Evolutionary conservation across 352 stramenopile genomes (phyloP), one percentile per base, ranked within the genome.

Genomic region (Phytopythium kandeliae): DNA sequence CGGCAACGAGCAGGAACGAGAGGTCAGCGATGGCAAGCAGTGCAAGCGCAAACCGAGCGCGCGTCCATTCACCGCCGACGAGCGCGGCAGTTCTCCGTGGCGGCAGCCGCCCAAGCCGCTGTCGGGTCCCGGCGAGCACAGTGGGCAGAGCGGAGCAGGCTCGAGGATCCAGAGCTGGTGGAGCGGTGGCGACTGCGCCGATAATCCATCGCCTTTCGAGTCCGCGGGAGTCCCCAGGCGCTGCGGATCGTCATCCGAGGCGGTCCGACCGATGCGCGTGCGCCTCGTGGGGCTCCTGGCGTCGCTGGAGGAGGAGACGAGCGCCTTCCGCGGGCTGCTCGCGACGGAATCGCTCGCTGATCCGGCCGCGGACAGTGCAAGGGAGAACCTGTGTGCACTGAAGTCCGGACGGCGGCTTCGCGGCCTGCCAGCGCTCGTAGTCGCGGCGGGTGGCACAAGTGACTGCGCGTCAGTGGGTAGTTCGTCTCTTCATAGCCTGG

Each of bases 291-390:
- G 74, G 2, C 58, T 91, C 10, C 60, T 88, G 25, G 79, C 66
- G 17, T 86, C 79, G 17, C 69, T 90, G 17, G 74, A 90, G 53
- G 77, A 87, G 40, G 74, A 88, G 56, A 85, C 79, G 12, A 75
- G 57, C 12, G 70, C 76, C 10, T 84, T 63, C 22, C 55, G 47
- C 24, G 40, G 40, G 6, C 22, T 46, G 13, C 22, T 46, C 0
- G 7, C 38, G 4, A 26, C 21, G 12, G 38, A 45, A n/a, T n/a
- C n/a, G n/a, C n/a, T n/a, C n/a, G n/a, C n/a, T n/a, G n/a, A n/a
- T n/a, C n/a, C n/a, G n/a, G n/a, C n/a, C n/a, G n/a, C n/a, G n/a
- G n/a, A n/a, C n/a, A n/a, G n/a, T n/a, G n/a, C n/a, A n/a, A n/a
- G n/a, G n/a, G n/a, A n/a, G n/a, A n/a, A n/a, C n/a, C n/a, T n/a